These are phyloP conservation scores for Sporothrix pallida DNA, from an alignment of 2,329 filamentous ascomycete species.

Conservation along the genomic window DNA sequence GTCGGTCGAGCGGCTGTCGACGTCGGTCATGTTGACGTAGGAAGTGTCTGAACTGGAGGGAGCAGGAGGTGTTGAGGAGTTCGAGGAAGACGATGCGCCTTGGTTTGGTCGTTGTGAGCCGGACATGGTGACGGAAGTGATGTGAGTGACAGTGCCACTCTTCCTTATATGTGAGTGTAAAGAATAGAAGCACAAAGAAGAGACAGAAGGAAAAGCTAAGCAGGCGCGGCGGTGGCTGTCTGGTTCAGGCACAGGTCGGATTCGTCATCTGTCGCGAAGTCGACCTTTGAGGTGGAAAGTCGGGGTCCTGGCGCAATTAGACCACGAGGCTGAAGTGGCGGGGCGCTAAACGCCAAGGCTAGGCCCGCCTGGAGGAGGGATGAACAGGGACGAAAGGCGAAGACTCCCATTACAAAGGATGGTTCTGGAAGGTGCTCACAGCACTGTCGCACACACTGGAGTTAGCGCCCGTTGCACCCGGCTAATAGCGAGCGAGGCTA, in stretches of 20 bases:
- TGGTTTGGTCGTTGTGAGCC: slow-evolving; percentile 43
- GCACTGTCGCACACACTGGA: background rate
- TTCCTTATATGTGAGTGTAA: background rate
- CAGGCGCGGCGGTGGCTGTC: background rate
- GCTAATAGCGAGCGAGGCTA: slow-evolving; percentile 9
- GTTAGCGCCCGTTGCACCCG: background rate
- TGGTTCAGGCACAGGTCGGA: slow-evolving; percentile 26
- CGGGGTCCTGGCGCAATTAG: background rate
- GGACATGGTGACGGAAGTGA: slow-evolving; percentile 53
- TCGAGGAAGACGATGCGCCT: slow-evolving; percentile 10
- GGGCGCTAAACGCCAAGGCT: slow-evolving; percentile 24
- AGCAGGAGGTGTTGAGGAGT: slow-evolving; percentile 44
- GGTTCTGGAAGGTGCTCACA: slow-evolving; percentile 25
- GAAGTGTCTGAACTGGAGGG: slow-evolving; percentile 53
- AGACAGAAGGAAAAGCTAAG: background rate
- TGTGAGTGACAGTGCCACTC: background rate
- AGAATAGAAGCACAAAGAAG: too few species aligned
- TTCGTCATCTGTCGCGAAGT: slow-evolving; percentile 29
- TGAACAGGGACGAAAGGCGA: background rate
- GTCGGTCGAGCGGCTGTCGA: slow-evolving; percentile 57
- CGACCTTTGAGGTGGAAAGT: background rate
- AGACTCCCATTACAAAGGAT: slow-evolving; percentile 17
- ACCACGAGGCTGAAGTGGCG: slow-evolving; percentile 29
- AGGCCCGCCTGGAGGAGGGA: background rate
- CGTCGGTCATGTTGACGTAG: slow-evolving; percentile 74